Percentiles rank a stretch among this genome's conserved stretches.
Conservation (phyloP, 2,329 filamentous ascomycete genomes). For the Sarocladiaceae sp. region DNA sequence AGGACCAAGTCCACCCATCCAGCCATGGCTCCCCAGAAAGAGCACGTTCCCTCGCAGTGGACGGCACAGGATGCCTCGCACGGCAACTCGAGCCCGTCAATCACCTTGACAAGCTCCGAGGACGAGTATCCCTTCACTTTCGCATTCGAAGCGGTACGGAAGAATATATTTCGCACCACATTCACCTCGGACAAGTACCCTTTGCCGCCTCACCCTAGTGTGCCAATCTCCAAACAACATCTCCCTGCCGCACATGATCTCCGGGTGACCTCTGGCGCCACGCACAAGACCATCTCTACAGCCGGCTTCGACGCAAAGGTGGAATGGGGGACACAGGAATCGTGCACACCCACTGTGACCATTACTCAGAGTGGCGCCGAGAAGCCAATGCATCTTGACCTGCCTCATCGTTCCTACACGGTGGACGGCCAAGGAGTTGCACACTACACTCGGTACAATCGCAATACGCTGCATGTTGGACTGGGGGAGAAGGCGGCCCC, state of each 20-base stretch:
- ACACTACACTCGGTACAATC: slow-evolving; percentile 61
- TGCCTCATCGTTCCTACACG: slow-evolving; percentile 62
- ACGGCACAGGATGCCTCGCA: slow-evolving; percentile 21
- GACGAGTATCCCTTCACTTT: slow-evolving; percentile 45
- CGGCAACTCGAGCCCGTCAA: slow-evolving; percentile 15
- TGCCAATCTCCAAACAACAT: slow-evolving; percentile 34
- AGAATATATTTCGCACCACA: slow-evolving; percentile 63
- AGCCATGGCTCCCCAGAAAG: slow-evolving; percentile 23
- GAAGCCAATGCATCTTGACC: slow-evolving; percentile 54
- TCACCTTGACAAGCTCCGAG: slow-evolving; percentile 20
- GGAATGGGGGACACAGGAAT: slow-evolving; percentile 11
- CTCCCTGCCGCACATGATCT: slow-evolving; percentile 26
- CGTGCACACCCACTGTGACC: slow-evolving; percentile 46
- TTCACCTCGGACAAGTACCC: slow-evolving; percentile 60
- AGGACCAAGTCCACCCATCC: neutral
- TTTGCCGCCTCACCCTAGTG: slow-evolving; percentile 61
- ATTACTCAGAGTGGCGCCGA: slow-evolving; percentile 43
- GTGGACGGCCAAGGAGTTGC: slow-evolving; percentile 58
- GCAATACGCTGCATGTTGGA: slow-evolving; percentile 61
- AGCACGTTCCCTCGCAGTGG: slow-evolving; percentile 24
- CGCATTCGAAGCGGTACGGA: slow-evolving; percentile 56
- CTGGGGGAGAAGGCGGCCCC: slow-evolving; percentile 70
- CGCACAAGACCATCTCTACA: slow-evolving; percentile 35
- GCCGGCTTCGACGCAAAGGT: slow-evolving; percentile 11
- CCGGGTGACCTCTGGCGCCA: slow-evolving; percentile 24